Percentiles rank a stretch among this genome's conserved stretches.
phyloP scores from a whole-genome alignment of 2,329 filamentous ascomycete genomes.

The Zymoseptoria tritici region DNA sequence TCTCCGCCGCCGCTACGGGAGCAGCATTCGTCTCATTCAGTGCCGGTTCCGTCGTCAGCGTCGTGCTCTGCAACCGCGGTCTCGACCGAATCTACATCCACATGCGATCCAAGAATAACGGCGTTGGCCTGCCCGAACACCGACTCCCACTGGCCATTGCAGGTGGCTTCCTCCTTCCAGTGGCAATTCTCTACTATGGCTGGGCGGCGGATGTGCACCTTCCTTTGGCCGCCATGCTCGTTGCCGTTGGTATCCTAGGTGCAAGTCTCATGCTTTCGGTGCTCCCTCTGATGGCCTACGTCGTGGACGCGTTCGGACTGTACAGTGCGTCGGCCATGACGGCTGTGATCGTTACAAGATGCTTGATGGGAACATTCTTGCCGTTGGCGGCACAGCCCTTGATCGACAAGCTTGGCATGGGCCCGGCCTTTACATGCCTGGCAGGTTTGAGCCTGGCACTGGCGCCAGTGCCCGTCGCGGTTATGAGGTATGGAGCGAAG shows the following conservation, averaged over 20 bases:
- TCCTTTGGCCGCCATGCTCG: constrained; percentile 51
- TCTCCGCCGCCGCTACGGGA: constrained; percentile 47
- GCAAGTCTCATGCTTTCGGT: constrained; percentile 40
- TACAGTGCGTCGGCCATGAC: constrained; percentile 41
- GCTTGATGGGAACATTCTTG: constrained; percentile 38
- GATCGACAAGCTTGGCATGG: constrained; percentile 34
- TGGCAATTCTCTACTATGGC: constrained; percentile 51
- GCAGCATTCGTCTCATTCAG: constrained; percentile 50
- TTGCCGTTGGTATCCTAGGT: constrained; percentile 46
- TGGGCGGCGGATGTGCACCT: constrained; percentile 45
- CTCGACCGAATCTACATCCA: constrained; percentile 33
- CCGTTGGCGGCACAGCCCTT: constrained; percentile 39
- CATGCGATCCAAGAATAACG: constrained; percentile 22
- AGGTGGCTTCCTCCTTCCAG: constrained; percentile 45
- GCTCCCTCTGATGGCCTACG: constrained; percentile 39
- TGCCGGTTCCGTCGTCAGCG: constrained; percentile 35
- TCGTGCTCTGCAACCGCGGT: constrained; percentile 30
- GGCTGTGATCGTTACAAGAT: constrained; percentile 38
- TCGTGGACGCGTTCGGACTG: constrained; percentile 40
- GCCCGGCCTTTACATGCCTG: constrained; percentile 31
- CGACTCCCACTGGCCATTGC: constrained; percentile 54
- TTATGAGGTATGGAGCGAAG: constrained; percentile 21
- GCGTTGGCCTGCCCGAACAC: constrained; percentile 46
- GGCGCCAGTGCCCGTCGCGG: constrained; percentile 22
- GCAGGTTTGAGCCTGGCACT: constrained; percentile 17